Percentiles rank a stretch among this genome's conserved stretches.
These are phyloP conservation scores for Malassezia equina DNA, from an alignment of 1,284 basidiomycete genomes.

Conservation along the genomic window DNA sequence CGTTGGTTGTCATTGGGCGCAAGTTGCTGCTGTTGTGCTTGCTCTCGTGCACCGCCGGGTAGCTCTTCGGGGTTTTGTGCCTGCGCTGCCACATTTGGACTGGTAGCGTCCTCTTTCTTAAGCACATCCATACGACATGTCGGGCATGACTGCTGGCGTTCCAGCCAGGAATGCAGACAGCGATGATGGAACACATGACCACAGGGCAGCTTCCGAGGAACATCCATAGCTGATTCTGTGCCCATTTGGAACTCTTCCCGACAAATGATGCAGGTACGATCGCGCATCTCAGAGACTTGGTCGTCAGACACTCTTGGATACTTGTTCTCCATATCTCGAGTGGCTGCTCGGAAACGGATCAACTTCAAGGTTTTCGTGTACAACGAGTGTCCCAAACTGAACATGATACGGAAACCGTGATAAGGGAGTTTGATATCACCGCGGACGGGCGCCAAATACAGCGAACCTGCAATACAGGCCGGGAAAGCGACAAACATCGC, in stretches of 20 bases:
- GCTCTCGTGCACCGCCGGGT: neutral
- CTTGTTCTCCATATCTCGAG: conserved; percentile 87
- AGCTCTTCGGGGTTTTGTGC: neutral
- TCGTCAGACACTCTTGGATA: conserved; percentile 87
- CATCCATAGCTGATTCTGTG: neutral
- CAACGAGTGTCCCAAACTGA: conserved; percentile 85
- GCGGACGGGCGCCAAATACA: neutral
- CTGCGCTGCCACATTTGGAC: neutral
- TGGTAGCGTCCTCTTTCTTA: neutral
- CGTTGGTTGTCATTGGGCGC: neutral
- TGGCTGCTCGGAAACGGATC: conserved; percentile 82
- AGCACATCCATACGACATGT: conserved; percentile 89
- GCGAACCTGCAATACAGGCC: conserved; percentile 59
- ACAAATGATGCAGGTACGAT: conserved; percentile 94
- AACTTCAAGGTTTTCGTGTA: conserved; percentile 72
- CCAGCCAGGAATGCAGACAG: conserved; percentile 91
- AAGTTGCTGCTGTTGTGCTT: neutral
- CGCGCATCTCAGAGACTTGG: conserved; percentile 66
- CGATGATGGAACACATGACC: conserved; percentile 98
- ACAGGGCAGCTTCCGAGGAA: conserved; percentile 84
- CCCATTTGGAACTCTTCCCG: conserved; percentile 70
- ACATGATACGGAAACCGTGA: conserved; percentile 44
- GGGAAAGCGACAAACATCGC: conserved; percentile 84
- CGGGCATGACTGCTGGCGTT: conserved; percentile 81
- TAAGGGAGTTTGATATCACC: neutral